These are phyloP conservation scores for Zygotorulaspora florentina DNA, from an alignment of 805 yeast genomes.

Conservation along the genomic window DNA sequence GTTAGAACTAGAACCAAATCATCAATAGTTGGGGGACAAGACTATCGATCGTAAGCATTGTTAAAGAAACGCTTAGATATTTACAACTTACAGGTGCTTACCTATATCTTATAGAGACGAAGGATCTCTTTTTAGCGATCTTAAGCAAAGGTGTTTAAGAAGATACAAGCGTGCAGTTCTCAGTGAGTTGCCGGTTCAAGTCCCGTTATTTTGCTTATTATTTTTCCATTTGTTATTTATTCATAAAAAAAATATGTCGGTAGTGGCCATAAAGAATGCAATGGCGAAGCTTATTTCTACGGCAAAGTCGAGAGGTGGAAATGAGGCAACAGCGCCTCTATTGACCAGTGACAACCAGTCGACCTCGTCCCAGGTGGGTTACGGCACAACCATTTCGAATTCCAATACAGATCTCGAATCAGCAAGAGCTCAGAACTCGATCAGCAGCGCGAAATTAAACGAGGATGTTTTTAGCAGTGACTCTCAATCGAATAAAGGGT, in stretches of 20 bases:
- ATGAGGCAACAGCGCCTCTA: slow-evolving; percentile 16
- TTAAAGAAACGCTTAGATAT: no score
- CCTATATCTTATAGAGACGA: neutral
- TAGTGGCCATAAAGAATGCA: slow-evolving; percentile 32
- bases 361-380: slow-evolving; percentile 12
- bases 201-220: neutral
- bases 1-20: no score
- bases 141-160: neutral
- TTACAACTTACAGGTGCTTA: neutral
- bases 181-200: neutral
- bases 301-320: slow-evolving; percentile 7
- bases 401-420: slow-evolving; percentile 17
- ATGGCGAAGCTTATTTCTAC: slow-evolving; percentile 18
- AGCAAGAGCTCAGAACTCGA: slow-evolving; percentile 5
- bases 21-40: no score
- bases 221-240: neutral
- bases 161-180: no score
- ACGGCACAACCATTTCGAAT: slow-evolving; percentile 12
- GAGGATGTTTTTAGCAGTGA: slow-evolving; percentile 1
- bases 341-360: slow-evolving; percentile 16
- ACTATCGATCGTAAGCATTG: no score
- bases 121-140: neutral
- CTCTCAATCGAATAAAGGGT: slow-evolving; percentile 15
- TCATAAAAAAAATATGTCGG: slow-evolving; percentile 22
- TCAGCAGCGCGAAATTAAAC: slow-evolving; percentile 3